These are phyloP conservation scores for Tolypocladium tundrense DNA, from an alignment of 2,329 filamentous ascomycete species.

Conservation along the genomic window DNA sequence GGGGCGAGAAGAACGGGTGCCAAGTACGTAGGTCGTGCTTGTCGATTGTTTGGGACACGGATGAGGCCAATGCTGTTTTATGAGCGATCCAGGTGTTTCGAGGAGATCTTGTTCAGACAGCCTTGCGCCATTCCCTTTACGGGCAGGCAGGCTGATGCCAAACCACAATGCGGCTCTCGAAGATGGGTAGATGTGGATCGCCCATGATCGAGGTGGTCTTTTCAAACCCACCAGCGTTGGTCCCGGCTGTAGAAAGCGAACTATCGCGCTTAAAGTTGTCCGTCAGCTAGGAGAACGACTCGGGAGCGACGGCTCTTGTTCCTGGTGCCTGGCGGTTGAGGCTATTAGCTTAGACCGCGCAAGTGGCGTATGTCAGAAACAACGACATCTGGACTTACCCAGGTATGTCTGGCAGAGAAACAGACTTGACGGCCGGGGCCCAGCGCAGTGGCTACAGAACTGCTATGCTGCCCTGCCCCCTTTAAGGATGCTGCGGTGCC, in stretches of 20 bases:
- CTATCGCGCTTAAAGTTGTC: neutral
- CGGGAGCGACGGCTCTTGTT: neutral
- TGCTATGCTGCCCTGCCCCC: neutral
- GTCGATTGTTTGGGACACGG: neutral
- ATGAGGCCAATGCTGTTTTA: neutral
- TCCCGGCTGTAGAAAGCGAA: neutral
- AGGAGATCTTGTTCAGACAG: neutral
- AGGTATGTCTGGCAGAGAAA: neutral
- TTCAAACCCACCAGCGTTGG: neutral
- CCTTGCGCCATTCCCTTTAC: neutral
- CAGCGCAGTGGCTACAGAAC: neutral
- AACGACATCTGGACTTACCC: neutral
- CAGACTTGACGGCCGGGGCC: neutral
- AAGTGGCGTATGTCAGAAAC: neutral
- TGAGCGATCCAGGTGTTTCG: neutral
- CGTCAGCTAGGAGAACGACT: neutral
- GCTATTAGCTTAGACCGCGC: neutral
- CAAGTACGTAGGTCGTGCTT: neutral
- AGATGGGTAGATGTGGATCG: neutral
- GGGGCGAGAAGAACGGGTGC: neutral
- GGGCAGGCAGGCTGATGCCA: neutral
- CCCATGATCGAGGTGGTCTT: neutral
- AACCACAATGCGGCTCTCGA: neutral
- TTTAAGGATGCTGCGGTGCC: neutral
- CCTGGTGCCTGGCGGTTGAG: neutral